Evolutionary conservation across 768 basidiomycete species (phyloP), one percentile per base, ranked within the genome.

Genomic region (Pulveroboletus sp.): DNA sequence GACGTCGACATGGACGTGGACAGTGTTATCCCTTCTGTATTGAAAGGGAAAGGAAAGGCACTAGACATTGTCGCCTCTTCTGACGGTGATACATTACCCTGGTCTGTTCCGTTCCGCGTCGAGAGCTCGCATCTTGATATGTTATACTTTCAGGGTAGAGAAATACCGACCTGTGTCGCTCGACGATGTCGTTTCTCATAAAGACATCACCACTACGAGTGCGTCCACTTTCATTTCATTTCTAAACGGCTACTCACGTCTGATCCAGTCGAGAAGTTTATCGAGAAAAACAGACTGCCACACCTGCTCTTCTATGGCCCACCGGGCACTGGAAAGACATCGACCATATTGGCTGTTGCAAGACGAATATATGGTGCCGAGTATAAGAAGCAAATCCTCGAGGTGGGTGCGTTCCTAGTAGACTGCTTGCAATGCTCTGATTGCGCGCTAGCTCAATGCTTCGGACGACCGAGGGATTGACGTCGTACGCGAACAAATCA

Each of bases 381-480:
- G 34, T 95, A 85, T 65, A 75, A 80, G 50, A 97, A 94, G 64
- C 93, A 97, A 62, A 94, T 97, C 23, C 82, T 98, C 3, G 97
- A 99, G 77, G 93, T 92, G 52, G 13, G 75, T 53, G 19, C 12
- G 6, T 40, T 34, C 19, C 41, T 2, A 19, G 44, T 33, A 35
- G 12, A 35, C 8, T 12, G 9, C 19, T 44, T 20, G 25, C 37
- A 51, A 21, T 43, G 23, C 19, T 32, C 47, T 49, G n/a, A 50
- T 42, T 21, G 21, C 39, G 20, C 43, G 25, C 44, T 53, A 95
- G 93, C 79, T 99, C 37, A 99, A 99, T 65, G 97, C 97, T 6
- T 97, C 94, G 2, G 97, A 99, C 65, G 97, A 98, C 62, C 84
- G 97, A 62, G 97, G 97, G 27, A 99, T 99, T 52, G 97, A 99